A percentile compares a stretch with the other conserved stretches of the same genome.
Evolutionary conservation across 164 flowering plant genomes (phyloP).

Genomic region (Chimonanthus salicifolius): DNA sequence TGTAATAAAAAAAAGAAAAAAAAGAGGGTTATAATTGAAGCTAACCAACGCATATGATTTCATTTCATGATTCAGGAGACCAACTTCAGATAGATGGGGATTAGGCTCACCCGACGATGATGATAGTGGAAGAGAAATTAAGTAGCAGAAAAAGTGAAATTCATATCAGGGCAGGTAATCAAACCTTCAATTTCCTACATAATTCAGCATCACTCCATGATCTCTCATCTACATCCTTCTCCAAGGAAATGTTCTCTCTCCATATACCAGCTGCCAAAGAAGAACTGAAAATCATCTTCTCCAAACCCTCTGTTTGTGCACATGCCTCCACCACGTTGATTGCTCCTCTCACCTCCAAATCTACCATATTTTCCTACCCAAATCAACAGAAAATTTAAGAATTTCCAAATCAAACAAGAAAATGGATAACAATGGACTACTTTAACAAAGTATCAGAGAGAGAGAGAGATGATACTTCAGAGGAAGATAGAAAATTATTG

Average conservation of each 20-base stretch:
- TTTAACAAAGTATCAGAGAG: too few species aligned
- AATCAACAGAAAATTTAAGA: not conserved
- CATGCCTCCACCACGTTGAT: slow-evolving; percentile 73
- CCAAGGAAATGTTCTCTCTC: slow-evolving; percentile 42
- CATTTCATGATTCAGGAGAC: too few species aligned
- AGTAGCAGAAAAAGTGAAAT: too few species aligned
- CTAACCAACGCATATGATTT: too few species aligned
- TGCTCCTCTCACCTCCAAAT: slow-evolving; percentile 66
- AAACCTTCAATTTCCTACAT: slow-evolving; percentile 58
- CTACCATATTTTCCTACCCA: slow-evolving; percentile 43
- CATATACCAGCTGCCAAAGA: slow-evolving; percentile 62
- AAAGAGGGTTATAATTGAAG: too few species aligned
- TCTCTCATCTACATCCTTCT: slow-evolving; percentile 53
- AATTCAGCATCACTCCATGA: slow-evolving; percentile 58
- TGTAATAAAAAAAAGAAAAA: too few species aligned
- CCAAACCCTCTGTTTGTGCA: slow-evolving; percentile 47
- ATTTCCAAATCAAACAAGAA: not conserved
- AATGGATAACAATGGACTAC: not conserved
- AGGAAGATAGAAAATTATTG: not conserved
- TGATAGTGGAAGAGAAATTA: not conserved
- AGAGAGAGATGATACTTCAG: too few species aligned
- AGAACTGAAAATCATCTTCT: slow-evolving; percentile 55
- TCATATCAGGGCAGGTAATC: not conserved
- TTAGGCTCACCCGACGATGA: not conserved
- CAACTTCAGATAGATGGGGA: too few species aligned